phyloP scores from a whole-genome alignment of 345 rosid genomes.

The Raphanus raphanistrum region DNA sequence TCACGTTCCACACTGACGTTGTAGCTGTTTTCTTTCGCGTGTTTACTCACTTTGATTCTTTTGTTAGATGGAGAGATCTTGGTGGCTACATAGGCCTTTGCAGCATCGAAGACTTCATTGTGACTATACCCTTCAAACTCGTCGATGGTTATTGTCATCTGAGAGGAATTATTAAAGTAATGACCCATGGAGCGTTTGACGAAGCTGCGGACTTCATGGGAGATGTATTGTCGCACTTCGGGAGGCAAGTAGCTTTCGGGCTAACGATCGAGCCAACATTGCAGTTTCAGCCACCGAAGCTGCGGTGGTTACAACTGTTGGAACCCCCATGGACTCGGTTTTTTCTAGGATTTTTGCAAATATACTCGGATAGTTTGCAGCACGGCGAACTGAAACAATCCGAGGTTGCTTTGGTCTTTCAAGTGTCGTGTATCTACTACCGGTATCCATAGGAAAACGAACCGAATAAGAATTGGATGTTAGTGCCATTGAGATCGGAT shows the following conservation, averaged over 20 bases:
- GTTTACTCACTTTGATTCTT: slow-evolving; percentile 53
- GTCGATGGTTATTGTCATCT: slow-evolving; percentile 49
- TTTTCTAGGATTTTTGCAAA: slow-evolving; percentile 3
- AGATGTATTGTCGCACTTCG: slow-evolving; percentile 39
- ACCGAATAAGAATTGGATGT: background rate
- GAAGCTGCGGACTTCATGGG: slow-evolving; percentile 11
- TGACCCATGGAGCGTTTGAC: slow-evolving; percentile 29
- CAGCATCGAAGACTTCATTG: slow-evolving; percentile 56
- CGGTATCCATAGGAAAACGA: background rate
- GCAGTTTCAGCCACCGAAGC: slow-evolving; percentile 57
- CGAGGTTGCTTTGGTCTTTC: background rate
- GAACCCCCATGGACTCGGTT: background rate
- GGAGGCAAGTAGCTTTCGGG: slow-evolving; percentile 44
- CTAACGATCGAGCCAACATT: slow-evolving; percentile 50
- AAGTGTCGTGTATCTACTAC: background rate
- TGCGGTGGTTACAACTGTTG: slow-evolving; percentile 45
- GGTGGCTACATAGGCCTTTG: slow-evolving; percentile 46
- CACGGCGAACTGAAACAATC: background rate
- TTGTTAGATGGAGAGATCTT: slow-evolving; percentile 40
- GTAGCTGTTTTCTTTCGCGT: slow-evolving; percentile 52
- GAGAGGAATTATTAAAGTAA: slow-evolving; percentile 40
- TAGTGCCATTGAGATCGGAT: background rate
- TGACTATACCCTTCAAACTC: slow-evolving; percentile 46
- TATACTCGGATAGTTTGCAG: background rate
- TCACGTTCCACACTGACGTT: slow-evolving; percentile 46